Evolutionary conservation across 2,329 filamentous ascomycete species (phyloP).

Genomic region (Fusarium incarnatum): DNA sequence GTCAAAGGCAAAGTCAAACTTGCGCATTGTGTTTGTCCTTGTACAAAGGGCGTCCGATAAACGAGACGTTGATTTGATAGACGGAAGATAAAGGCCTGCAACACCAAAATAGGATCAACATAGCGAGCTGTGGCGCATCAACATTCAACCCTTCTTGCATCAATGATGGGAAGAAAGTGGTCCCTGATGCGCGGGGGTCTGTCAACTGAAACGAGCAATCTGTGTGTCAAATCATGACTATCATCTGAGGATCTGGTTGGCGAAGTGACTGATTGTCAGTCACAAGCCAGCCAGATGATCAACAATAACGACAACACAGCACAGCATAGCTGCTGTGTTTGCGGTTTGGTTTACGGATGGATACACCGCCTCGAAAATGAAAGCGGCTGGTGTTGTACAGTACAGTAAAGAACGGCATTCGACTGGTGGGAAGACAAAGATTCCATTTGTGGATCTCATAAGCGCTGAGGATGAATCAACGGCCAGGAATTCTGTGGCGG

Average conservation of each 20-base stretch:
- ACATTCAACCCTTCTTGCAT: slow-evolving; percentile 33
- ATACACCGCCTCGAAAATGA: slow-evolving; percentile 40
- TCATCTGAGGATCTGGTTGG: slow-evolving; percentile 32
- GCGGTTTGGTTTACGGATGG: background rate
- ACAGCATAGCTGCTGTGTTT: background rate
- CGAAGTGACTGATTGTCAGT: slow-evolving; percentile 43
- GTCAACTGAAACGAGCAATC: slow-evolving; percentile 35
- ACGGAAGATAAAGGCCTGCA: background rate
- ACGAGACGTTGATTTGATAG: slow-evolving; percentile 1
- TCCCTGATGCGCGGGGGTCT: slow-evolving; percentile 16
- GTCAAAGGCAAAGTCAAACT: slow-evolving; percentile 23
- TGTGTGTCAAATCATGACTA: slow-evolving; percentile 31
- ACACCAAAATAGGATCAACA: slow-evolving; percentile 26
- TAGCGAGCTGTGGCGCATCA: slow-evolving; percentile 34
- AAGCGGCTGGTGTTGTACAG: slow-evolving; percentile 27
- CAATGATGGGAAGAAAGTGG: background rate
- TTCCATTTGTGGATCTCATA: slow-evolving; percentile 22
- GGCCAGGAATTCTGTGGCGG: slow-evolving; percentile 35
- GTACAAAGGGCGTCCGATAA: slow-evolving; percentile 30
- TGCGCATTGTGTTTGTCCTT: slow-evolving; percentile 23
- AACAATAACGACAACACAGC: slow-evolving; percentile 11
- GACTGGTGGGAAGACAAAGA: slow-evolving; percentile 30
- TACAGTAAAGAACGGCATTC: slow-evolving; percentile 7
- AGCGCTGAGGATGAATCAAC: slow-evolving; percentile 31
- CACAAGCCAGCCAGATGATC: slow-evolving; percentile 34